Evolutionary conservation across 2,329 filamentous ascomycete species (phyloP), one percentile per base, ranked within the genome.

Genomic region (Monosporascus sp.): DNA sequence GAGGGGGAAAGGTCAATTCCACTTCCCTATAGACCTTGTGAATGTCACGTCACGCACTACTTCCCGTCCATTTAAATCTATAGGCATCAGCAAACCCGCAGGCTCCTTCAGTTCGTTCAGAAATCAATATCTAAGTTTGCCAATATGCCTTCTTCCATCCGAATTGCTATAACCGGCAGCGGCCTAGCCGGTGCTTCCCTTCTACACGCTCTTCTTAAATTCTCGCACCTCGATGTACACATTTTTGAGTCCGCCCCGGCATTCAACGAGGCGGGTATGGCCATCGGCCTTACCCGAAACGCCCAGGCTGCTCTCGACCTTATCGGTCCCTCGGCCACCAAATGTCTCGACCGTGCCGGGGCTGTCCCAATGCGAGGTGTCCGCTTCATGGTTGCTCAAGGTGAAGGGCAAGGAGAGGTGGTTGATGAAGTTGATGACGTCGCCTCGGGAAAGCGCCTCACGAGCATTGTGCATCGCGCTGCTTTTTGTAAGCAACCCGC

Each of bases 281-380:
- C 55, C 5, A 52, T 63, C n/a, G 62, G 62, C 1, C 36, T 64
- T 2, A 46, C 58, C 7, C 50, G 59, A 20, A 65, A 64, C 41
- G 58, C 61, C 1, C 60, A 56, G 24, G 53, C 54, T 2, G 61
- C 62, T 11, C 55, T 64, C 2, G 57, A 59, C 9, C 59, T 62
- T 14, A 60, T 64, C 14, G 54, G 57, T 1, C 57, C 17, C 17
- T 44, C 41, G 41, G 41, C 41, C 8, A 22, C 3, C 7, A n/a
- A 44, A 22, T 44, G 20, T 44, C 41, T 44, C 11, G 20, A 60
- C 34, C 56, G 48, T 7, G 61, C 62, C 19, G 58, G 62, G 9
- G 62, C 61, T 20, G 60, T 63, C 5, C 58, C 59, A 0, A 61
- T 64, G 55, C 40, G 41, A n/a, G 57, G 62, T 8, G 61, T 63